Evolutionary conservation across 78 protist species (phyloP), one percentile per base, ranked within the genome.

Genomic region (Emiliania huxleyi): DNA sequence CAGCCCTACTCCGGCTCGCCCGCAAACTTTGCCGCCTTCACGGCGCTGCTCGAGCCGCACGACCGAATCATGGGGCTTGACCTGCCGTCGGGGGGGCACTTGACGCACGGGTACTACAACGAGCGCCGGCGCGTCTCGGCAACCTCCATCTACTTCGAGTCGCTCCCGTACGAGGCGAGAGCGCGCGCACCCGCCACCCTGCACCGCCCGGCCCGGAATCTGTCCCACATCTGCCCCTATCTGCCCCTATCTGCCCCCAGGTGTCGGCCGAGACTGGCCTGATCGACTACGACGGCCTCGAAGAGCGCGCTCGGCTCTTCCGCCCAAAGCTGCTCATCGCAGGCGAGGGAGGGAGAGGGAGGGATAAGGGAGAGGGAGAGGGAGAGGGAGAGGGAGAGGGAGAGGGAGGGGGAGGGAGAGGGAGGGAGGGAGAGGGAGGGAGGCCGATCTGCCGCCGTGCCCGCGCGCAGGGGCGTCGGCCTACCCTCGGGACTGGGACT

Each of bases 11-110:
- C 95, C 19, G 93, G 96, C 62, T 96, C 97, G 11, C 97, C 97
- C 18, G 98, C 99, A 44, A 97, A 97, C 97, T 94, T 97, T 43
- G 97, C 93, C 21, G 97, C 90, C 1, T 95, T 91, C 94, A 94
- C 96, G 18, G 97, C 96, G 11, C 56, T 97, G 89, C 92, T 98
- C n/a, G 0, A 94, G 91, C 97, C 97, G 26, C 96, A 96, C 85
- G 98, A 96, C 91, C 93, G 98, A 38, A 33, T 97, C 25, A 96
- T 98, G 97, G 97, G 96, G 29, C 96, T 98, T 2, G 99, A 99
- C 91, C 96, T 99, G 55, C 99, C 99, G 33, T 87, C 85, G 69
- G 94, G 95, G 15, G 95, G 94, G n/a, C 91, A 88, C 90, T 90
- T 97, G 44, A 94, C 98, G 29, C 98, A 96, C 77, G 98, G 98